These are phyloP conservation scores for Coniella vitis DNA, from an alignment of 2,329 filamentous ascomycete species.

Conservation along the genomic window DNA sequence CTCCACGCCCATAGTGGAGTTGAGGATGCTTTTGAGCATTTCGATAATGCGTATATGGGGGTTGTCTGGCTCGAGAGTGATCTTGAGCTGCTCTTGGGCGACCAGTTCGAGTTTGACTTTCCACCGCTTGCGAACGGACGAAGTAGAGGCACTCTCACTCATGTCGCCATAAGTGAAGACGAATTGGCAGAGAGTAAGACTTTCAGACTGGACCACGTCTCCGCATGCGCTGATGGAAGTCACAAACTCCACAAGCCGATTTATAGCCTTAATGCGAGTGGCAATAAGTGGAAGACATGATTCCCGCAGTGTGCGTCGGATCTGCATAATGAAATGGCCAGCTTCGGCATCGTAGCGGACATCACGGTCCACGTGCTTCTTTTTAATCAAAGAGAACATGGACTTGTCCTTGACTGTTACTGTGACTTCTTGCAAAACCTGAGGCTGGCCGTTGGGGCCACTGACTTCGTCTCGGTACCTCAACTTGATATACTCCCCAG, in stretches of 20 bases:
- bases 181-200: slow-evolving; percentile 55
- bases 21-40: slow-evolving; percentile 51
- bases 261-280: slow-evolving; percentile 57
- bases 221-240: slow-evolving; percentile 54
- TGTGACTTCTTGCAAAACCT: slow-evolving; percentile 44
- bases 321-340: slow-evolving; percentile 54
- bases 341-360: slow-evolving; percentile 53
- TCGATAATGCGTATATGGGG: slow-evolving; percentile 61
- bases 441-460: slow-evolving; percentile 22
- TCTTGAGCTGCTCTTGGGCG: slow-evolving; percentile 41
- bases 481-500: slow-evolving; percentile 51
- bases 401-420: slow-evolving; percentile 46
- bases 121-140: slow-evolving; percentile 33
- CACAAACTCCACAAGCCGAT: slow-evolving; percentile 64
- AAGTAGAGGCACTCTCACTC: slow-evolving; percentile 18
- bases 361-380: slow-evolving; percentile 49
- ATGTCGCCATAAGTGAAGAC: slow-evolving; percentile 58
- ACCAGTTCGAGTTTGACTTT: slow-evolving; percentile 53
- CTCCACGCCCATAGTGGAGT: slow-evolving; percentile 45
- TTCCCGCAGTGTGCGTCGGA: slow-evolving; percentile 49
- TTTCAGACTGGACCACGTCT: slow-evolving; percentile 49
- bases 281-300: slow-evolving; percentile 53
- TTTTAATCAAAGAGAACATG: slow-evolving; percentile 49
- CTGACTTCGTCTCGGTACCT: slow-evolving; percentile 43
- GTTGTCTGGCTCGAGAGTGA: slow-evolving; percentile 56